These are phyloP conservation scores for Zygotorulaspora sp. DNA, from an alignment of 805 yeast species.

Conservation along the genomic window DNA sequence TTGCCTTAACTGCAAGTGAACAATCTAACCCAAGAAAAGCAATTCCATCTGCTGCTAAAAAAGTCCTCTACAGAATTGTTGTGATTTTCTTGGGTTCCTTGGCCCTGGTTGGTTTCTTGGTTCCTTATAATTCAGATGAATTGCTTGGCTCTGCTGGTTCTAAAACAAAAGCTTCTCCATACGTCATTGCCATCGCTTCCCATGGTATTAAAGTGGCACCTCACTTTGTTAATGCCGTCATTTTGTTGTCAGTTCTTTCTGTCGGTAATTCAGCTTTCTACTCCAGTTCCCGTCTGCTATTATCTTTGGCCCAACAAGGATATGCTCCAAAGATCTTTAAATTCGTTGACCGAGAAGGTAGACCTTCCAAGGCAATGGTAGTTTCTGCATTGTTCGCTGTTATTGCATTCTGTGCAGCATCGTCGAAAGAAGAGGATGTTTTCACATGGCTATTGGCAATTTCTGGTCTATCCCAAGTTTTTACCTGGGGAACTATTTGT, in stretches of 20 bases:
- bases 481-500: conserved; percentile 60
- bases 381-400: conserved; percentile 51
- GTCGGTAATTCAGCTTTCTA: conserved; percentile 57
- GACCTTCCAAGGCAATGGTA: conserved; percentile 55
- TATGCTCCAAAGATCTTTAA: conserved; percentile 53
- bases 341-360: conserved; percentile 59
- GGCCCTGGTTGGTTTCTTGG: conserved; percentile 51
- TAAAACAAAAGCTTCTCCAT: conserved; percentile 64
- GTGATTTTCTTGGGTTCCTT: conserved; percentile 53
- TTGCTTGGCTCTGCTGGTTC: conserved; percentile 45
- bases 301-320: conserved; percentile 55
- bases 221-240: conserved; percentile 61
- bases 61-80: conserved; percentile 63
- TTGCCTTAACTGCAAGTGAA: conserved; percentile 70
- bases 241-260: conserved; percentile 56
- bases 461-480: conserved; percentile 56
- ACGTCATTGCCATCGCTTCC: conserved; percentile 62
- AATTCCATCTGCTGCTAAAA: conserved; percentile 64
- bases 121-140: conserved; percentile 52
- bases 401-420: conserved; percentile 65
- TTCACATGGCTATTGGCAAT: conserved; percentile 63
- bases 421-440: conserved; percentile 51
- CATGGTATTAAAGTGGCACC: conserved; percentile 54
- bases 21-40: conserved; percentile 56
- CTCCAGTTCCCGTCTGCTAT: conserved; percentile 45